Evolutionary conservation across 1,284 basidiomycete species (phyloP), one percentile per base, ranked within the genome.

Genomic region (Moniliophthora roreri): DNA sequence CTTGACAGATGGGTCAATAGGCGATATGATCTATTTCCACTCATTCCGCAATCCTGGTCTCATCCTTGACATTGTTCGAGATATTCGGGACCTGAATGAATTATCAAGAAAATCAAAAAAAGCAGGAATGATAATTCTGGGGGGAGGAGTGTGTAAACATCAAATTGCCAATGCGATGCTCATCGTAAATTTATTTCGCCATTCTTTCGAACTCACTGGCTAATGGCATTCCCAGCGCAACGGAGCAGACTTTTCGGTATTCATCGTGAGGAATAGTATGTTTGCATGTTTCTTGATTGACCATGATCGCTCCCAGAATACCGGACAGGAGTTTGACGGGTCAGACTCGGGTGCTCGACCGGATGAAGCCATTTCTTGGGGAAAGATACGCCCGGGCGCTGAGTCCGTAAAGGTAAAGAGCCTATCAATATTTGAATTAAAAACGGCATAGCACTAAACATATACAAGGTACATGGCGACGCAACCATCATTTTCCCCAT

Each of bases 91-190:
- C 23, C 74, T 99, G 37, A 99, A 99, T 70, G 95, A 99, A 69
- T 76, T 93, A 24, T 87, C 92, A 11, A 82, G 98, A 54, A 88
- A 84, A 61, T 89, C 95, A 28, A 87, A 85, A 60, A 96, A 95
- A 70, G 97, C 97, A 4, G 97, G 97, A 2, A 99, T 99, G 93
- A 95, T 99, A 63, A 88, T 99, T 53, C 82, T 99, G 6, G 97
- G 97, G 11, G 97, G 97, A 13, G 97, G 97, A 1, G 96, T 99
- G 7, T 98, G 96, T 78, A 99, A 99, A 71, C 97, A 99, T 69
- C 97, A 99, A 67, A 98, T 99, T 54, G 95, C 95, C 15, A 99
- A 99, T 66, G 95, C 96, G 1, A 98, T 99, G 97, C 77, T 99
- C 20, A 98, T 99, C 66, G 95, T 96, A 68, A 53, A 53, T 53